Conservation (phyloP, 2,329 filamentous ascomycete species). For the Neurospora sp. region DNA sequence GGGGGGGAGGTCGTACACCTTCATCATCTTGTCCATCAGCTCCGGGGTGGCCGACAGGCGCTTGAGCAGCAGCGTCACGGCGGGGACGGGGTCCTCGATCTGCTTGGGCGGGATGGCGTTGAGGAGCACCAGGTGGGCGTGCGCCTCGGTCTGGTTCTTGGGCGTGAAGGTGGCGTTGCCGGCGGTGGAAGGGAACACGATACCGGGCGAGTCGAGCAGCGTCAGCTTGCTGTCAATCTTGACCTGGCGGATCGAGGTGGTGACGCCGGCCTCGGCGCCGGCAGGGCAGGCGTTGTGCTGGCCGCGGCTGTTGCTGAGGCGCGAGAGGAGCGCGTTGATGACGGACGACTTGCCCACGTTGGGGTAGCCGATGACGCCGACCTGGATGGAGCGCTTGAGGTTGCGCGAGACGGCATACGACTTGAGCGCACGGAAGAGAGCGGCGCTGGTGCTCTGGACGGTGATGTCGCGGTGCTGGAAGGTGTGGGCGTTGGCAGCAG, state of each 20-base stretch:
- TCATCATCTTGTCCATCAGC: slow-evolving; percentile 68
- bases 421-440: slow-evolving; percentile 83
- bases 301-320: slow-evolving; percentile 57
- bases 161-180: slow-evolving; percentile 34
- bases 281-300: slow-evolving; percentile 65
- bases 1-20: slow-evolving; percentile 76
- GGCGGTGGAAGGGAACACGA: slow-evolving; percentile 72
- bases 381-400: slow-evolving; percentile 80
- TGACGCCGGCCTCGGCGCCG: slow-evolving; percentile 86
- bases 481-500: slow-evolving; percentile 75
- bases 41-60: slow-evolving; percentile 64
- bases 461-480: slow-evolving; percentile 90
- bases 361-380: slow-evolving; percentile 90
- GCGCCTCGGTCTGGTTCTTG: slow-evolving; percentile 59
- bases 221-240: slow-evolving; percentile 94
- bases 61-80: slow-evolving; percentile 74
- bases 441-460: slow-evolving; percentile 73
- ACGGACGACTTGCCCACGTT: slow-evolving; percentile 96
- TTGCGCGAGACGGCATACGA: slow-evolving; percentile 75
- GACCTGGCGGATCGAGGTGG: slow-evolving; percentile 77
- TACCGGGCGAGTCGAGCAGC: slow-evolving; percentile 86
- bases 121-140: slow-evolving; percentile 76
- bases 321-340: slow-evolving; percentile 81
- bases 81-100: slow-evolving; percentile 84
- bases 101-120: slow-evolving; percentile 91